A percentile compares a stretch with the other conserved stretches of the same genome.
phyloP scores from a whole-genome alignment of 139 green algal genomes.

The Asterochloris erici region DNA sequence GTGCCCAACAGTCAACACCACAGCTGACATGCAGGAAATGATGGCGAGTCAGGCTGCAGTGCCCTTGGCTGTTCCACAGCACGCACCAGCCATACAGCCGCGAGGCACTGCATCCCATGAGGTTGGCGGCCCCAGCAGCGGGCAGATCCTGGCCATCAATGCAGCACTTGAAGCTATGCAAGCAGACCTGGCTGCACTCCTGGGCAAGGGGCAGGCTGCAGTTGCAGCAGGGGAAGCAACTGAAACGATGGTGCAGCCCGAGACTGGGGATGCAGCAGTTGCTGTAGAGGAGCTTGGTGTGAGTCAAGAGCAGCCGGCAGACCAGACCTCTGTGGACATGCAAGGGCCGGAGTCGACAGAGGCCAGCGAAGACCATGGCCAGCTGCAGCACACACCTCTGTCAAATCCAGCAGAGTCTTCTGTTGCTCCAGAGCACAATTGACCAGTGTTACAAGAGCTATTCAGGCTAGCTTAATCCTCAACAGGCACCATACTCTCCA shows the following conservation, averaged over 20 bases:
- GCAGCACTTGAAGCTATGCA: conserved; percentile 4
- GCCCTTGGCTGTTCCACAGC: background rate
- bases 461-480: too few relatives aligned
- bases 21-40: background rate
- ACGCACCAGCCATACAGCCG: background rate
- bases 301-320: too few relatives aligned
- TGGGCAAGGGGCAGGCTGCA: background rate
- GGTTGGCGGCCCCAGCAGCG: background rate
- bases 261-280: too few relatives aligned
- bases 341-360: too few relatives aligned
- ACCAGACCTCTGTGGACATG: too few relatives aligned
- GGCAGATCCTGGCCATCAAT: conserved; percentile 2
- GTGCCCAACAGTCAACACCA: background rate
- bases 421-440: too few relatives aligned
- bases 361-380: too few relatives aligned
- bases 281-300: too few relatives aligned
- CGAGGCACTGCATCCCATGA: background rate
- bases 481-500: too few relatives aligned
- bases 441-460: too few relatives aligned
- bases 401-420: too few relatives aligned
- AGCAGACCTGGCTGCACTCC: background rate
- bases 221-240: background rate
- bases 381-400: too few relatives aligned
- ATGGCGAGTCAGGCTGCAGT: background rate
- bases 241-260: background rate